Conservation (phyloP, 1,139 yeast genomes). For the Geotrichum aggregatum region DNA sequence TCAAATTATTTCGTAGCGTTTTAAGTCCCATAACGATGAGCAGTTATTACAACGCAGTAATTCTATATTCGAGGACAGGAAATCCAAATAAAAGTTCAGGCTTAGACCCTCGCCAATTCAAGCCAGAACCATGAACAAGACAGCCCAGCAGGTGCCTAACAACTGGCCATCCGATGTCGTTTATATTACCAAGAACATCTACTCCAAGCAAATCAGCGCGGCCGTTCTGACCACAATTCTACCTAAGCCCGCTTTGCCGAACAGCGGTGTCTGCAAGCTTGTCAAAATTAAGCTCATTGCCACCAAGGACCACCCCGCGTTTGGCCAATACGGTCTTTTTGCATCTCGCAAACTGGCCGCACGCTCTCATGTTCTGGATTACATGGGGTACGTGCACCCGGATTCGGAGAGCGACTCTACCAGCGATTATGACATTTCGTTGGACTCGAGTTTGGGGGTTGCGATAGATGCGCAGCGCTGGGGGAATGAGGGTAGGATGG, state of each 20-base stretch:
- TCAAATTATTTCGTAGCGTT: too few species aligned
- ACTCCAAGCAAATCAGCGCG: slow-evolving; percentile 11
- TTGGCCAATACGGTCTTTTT: slow-evolving; percentile 32
- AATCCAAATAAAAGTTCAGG: too few species aligned
- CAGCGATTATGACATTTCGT: slow-evolving; percentile 32
- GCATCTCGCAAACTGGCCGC: slow-evolving; percentile 29
- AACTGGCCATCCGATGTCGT: slow-evolving; percentile 19
- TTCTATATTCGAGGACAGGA: neutral
- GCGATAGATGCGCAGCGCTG: slow-evolving; percentile 31
- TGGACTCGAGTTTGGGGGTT: slow-evolving; percentile 26
- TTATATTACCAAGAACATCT: slow-evolving; percentile 10
- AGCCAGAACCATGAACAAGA: neutral
- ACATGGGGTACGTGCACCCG: slow-evolving; percentile 32
- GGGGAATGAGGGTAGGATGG: slow-evolving; percentile 35
- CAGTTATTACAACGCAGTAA: neutral
- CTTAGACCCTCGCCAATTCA: too few species aligned
- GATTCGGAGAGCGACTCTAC: slow-evolving; percentile 27
- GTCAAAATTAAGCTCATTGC: slow-evolving; percentile 28
- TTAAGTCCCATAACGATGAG: too few species aligned
- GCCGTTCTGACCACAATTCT: neutral
- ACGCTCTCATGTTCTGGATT: slow-evolving; percentile 29
- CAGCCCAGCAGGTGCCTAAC: slow-evolving; percentile 7
- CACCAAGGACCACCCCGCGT: slow-evolving; percentile 31
- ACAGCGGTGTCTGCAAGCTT: slow-evolving; percentile 18
- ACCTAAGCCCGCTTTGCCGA: neutral